Evolutionary conservation across 306 rosid genomes (phyloP), one percentile per base, ranked within the genome.

Genomic region (Lathyrus tuberosus): DNA sequence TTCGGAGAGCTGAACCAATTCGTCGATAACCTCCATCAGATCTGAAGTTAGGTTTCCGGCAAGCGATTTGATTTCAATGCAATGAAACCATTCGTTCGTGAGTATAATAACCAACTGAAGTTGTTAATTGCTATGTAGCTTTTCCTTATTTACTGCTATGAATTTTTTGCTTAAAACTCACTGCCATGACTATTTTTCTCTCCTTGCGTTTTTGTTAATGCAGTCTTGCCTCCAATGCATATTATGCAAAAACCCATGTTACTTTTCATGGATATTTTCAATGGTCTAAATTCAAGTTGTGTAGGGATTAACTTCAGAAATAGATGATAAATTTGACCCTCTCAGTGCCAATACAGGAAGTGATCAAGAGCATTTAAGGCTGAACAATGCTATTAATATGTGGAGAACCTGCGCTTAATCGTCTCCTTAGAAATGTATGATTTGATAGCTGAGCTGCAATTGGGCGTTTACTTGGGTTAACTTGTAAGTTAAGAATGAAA

Each of bases 11-110:
- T 88, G 90, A 22, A 22, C 30, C 83, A 94, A 79, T 80, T 94
- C 98, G 51, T 88, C 96, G 80, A 94, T 87, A 76, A 92, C 96
- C 68, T 94, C 98, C 98, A 94, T 93, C 8, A 61, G 83, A 78
- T 82, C 86, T 70, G 44, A 28, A 44, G 3, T 70, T 74, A 78
- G 80, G 83, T 79, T 75, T 75, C 86, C 80, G 65, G 69, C 61
- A 20, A 57, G 13, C 10, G 14, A 42, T 46, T 72, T 38, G 31
- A 40, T 33, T 6, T 33, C 0, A 31, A 31, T 1, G 28, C 2
- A 24, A 24, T 3, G 3, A 24, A 24, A 24, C 28, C 3, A 3
- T 24, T 5, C 8, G 4, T 49, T 14, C 5, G 38, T 33, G 2
- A 33, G 0, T 31, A 5, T 30, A 28, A 28, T 4, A 31, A 31